These are phyloP conservation scores for Edaphochlamys debaryana DNA, from an alignment of 139 green algal species.

Conservation along the genomic window DNA sequence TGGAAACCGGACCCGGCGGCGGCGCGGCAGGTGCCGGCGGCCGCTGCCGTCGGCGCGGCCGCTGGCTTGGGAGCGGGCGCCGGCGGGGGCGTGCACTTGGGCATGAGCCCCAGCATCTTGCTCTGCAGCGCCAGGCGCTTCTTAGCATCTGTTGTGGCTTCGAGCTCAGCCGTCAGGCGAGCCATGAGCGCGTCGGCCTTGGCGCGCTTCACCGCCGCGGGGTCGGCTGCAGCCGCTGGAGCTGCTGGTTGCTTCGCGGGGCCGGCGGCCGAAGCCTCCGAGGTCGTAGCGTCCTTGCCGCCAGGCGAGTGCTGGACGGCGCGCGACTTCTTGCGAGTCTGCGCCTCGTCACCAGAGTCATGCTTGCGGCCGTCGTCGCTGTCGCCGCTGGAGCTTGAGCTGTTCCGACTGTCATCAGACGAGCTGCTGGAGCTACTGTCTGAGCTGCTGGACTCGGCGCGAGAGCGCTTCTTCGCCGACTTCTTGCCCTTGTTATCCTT, in stretches of 20 bases:
- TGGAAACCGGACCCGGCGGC: not conserved
- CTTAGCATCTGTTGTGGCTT: not conserved
- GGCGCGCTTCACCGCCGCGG: not conserved
- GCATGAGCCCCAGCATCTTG: constrained; percentile 25
- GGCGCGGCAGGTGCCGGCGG: too few species aligned
- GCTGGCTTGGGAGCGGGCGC: too few species aligned
- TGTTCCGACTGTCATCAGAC: too few species aligned
- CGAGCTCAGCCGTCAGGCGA: not conserved
- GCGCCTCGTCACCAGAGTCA: too few species aligned
- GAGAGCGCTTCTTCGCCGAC: too few species aligned
- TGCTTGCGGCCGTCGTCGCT: too few species aligned
- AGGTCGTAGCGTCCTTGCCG: too few species aligned
- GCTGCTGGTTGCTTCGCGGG: not conserved
- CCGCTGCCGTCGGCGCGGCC: not conserved
- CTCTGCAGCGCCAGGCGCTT: constrained; percentile 10
- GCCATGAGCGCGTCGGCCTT: not conserved
- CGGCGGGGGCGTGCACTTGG: constrained; percentile 7
- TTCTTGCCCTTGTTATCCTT: too few species aligned
- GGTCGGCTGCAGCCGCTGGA: not conserved
- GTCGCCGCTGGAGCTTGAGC: not conserved
- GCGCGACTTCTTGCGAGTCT: not conserved
- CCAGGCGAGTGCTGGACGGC: too few species aligned
- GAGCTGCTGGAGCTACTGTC: too few species aligned
- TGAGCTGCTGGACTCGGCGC: too few species aligned
- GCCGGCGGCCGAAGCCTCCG: not conserved